Percentiles rank a stretch among this genome's conserved stretches.
These are phyloP conservation scores for Pseudogymnoascus sp. DNA, from an alignment of 2,329 filamentous ascomycete species.

Conservation along the genomic window DNA sequence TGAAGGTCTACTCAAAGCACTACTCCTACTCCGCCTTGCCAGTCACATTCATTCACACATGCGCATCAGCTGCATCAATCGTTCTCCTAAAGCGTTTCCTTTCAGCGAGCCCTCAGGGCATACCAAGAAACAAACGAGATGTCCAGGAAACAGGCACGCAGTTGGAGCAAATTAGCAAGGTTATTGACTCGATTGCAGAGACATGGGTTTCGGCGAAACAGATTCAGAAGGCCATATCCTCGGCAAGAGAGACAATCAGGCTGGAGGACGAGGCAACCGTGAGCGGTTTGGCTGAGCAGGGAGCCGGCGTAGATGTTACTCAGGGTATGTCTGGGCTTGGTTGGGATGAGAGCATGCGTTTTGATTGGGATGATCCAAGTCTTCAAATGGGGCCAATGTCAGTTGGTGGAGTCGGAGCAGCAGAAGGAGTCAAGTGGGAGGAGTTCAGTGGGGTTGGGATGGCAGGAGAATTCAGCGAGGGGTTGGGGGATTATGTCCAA, in stretches of 20 bases:
- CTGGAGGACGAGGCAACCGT: conserved; percentile 8
- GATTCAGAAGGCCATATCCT: conserved; percentile 31
- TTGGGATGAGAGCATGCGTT: conserved; percentile 7
- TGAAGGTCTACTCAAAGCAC: conserved; percentile 38
- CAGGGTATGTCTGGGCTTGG: not conserved
- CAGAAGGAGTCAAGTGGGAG: conserved; percentile 3
- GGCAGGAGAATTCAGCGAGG: conserved; percentile 5
- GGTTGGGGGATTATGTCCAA: conserved; percentile 5
- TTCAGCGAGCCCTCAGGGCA: conserved; percentile 19
- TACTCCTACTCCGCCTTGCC: conserved; percentile 39
- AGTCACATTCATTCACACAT: conserved; percentile 42
- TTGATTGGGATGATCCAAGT: conserved; percentile 3
- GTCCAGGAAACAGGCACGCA: conserved; percentile 41
- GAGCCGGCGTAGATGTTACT: not conserved
- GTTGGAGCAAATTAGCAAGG: conserved; percentile 41
- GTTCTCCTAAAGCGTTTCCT: conserved; percentile 41
- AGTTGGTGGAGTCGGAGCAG: not conserved
- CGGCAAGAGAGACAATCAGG: conserved; percentile 13
- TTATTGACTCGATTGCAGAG: conserved; percentile 44
- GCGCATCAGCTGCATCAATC: conserved; percentile 40
- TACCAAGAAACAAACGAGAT: conserved; percentile 23
- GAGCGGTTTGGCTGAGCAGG: not conserved
- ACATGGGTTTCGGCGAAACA: conserved; percentile 41
- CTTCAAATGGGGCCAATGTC: conserved; percentile 8
- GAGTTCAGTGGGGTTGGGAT: conserved; percentile 2